Base-by-base conservation (phyloP, 768 basidiomycete species). In the Pulveroboletus sp. region DNA sequence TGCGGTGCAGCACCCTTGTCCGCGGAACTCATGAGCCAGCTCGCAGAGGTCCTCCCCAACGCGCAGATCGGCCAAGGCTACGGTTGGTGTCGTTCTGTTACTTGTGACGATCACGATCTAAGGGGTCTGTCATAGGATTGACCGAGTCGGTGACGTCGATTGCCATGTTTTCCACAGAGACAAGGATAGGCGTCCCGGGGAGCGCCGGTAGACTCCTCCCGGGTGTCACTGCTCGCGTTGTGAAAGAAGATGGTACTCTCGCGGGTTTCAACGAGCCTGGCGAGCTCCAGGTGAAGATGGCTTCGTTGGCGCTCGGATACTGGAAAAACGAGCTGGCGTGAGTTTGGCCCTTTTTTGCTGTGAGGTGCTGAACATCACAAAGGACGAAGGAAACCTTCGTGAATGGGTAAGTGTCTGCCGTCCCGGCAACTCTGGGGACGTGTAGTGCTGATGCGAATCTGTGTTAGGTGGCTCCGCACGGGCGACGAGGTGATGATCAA, bases 311-410 rank as follows among this genome's bases (percentile, higher is more conserved):
- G 3, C 52, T 73, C 7, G 68, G 73, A 7, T 76, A 86, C 63
- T 64, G 72, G 44, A 78, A 82, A 45, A 82, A 85, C 54, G 68
- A 66, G 16, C 62, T 79, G 64, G 85, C 85, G 85, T 86, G 61
- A 57, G 80, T 71, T 17, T n/a, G 16, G 5, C 41, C 11, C 13
- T 14, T 7, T 38, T 47, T 34, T 14, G 5, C 32, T 5, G n/a
- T 11, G 5, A 22, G 30, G 14, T 20, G 4, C 50, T 46, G 4
- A 45, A 22, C 5, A 34, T 14, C 12, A 13, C 6, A 8, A 48
- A 87, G 86, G 31, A 86, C 85, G 5, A 76, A 72, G 48, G 83
- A 86, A 52, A 83, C 82, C 1, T 89, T 87, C 59, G 53, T 80
- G 12, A 74, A 86, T 52, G 85, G 86, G 81, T 84, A 52, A 53